phyloP scores from a whole-genome alignment of 164 flowering plant species.

The Nymphaea thermarum region DNA sequence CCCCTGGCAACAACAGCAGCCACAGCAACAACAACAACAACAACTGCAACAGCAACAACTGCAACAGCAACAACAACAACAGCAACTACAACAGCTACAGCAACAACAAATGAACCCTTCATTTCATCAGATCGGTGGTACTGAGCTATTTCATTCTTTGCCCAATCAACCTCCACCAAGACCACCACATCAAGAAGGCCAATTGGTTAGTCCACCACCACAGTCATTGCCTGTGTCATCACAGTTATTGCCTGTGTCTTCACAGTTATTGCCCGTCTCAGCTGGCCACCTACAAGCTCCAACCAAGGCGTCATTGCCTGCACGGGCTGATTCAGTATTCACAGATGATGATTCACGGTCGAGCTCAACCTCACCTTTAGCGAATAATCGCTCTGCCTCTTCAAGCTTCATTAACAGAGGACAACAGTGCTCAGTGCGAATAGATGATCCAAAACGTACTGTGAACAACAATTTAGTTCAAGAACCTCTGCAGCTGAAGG shows the following conservation, averaged over 20 bases:
- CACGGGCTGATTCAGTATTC: conserved; percentile 37
- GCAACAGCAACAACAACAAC: conserved; percentile 4
- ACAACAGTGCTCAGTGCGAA: conserved; percentile 28
- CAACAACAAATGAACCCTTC: neutral
- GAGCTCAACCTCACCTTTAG: conserved; percentile 79
- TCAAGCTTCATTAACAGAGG: conserved; percentile 41
- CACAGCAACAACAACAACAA: conserved; percentile 4
- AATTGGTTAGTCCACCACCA: conserved; percentile 10
- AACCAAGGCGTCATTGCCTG: conserved; percentile 23
- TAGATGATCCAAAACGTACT: conserved; percentile 23
- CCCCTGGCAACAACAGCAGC: conserved; percentile 19
- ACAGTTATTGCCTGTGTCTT: conserved; percentile 17
- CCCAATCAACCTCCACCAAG: neutral
- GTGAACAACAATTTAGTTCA: conserved; percentile 27
- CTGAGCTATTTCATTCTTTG: conserved; percentile 14
- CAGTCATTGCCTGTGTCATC: conserved; percentile 6
- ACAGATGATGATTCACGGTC: conserved; percentile 82
- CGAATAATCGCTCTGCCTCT: conserved; percentile 48
- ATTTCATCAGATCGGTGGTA: neutral
- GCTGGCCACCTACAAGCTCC: conserved; percentile 42
- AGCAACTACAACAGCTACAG: conserved; percentile 25
- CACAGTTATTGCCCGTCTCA: conserved; percentile 18
- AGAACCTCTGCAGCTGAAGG: conserved; percentile 38
- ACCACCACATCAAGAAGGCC: neutral
- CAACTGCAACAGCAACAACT: conserved; percentile 4